A percentile compares a stretch with the other conserved stretches of the same genome.
Evolutionary conservation across 2,329 filamentous ascomycete genomes (phyloP).

Genomic region (Cercospora sp.): DNA sequence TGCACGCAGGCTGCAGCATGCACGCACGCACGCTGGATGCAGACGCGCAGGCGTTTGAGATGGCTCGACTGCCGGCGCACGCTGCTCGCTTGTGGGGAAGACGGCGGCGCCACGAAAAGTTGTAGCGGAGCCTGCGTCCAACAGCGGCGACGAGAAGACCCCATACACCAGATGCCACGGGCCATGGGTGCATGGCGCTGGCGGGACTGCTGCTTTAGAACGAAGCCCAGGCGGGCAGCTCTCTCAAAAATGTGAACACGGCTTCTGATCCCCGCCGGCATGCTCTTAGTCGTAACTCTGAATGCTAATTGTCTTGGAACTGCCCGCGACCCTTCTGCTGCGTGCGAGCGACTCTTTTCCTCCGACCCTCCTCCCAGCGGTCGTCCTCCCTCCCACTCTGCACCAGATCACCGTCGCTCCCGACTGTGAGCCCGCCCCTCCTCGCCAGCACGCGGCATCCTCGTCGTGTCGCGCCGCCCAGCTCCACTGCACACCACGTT

Average conservation of each 20-base stretch:
- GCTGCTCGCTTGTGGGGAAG: constrained; percentile 2
- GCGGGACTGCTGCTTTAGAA: background rate
- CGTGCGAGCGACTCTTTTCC: background rate
- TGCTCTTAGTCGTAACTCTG: constrained; percentile 10
- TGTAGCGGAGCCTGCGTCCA: background rate
- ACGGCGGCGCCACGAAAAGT: background rate
- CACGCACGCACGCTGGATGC: background rate
- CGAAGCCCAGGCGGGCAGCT: background rate
- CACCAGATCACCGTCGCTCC: background rate
- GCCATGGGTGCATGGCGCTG: background rate
- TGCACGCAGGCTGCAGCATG: background rate
- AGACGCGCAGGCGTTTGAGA: background rate
- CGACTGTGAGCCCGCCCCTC: background rate
- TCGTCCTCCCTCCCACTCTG: background rate
- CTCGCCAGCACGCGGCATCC: background rate
- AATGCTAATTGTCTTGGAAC: constrained; percentile 15
- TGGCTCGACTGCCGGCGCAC: background rate
- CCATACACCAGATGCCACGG: background rate
- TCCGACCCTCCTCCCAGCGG: background rate
- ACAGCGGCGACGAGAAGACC: background rate
- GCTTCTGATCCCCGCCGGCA: constrained; percentile 11
- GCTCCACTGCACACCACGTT: background rate
- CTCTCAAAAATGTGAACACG: constrained; percentile 10
- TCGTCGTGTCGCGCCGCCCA: background rate
- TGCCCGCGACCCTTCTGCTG: background rate